Evolutionary conservation across 306 rosid genomes (phyloP).

Genomic region (Glycine soja): DNA sequence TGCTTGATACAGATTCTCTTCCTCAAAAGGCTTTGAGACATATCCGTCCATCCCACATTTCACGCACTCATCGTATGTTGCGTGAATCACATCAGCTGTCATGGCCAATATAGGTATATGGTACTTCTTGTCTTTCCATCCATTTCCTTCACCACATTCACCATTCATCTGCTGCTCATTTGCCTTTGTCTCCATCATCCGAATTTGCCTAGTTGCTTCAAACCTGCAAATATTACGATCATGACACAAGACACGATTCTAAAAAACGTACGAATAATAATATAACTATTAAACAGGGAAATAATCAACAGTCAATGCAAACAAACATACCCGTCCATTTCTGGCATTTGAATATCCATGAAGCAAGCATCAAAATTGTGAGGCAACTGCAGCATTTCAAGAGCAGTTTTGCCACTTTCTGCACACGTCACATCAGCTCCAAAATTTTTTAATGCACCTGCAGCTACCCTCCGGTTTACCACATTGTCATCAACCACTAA

Average conservation of each 20-base stretch:
- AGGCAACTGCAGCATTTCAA: slow-evolving; percentile 81
- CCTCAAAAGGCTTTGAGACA: slow-evolving; percentile 96
- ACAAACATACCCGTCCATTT: slow-evolving; percentile 92
- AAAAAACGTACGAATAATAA: too few relatives aligned
- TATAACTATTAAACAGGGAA: background rate
- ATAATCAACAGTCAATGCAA: background rate
- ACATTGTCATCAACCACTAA: slow-evolving; percentile 92
- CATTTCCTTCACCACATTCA: slow-evolving; percentile 45
- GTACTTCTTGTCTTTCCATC: slow-evolving; percentile 51
- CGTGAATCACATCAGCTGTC: slow-evolving; percentile 98
- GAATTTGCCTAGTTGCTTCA: slow-evolving; percentile 79
- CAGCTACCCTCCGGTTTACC: slow-evolving; percentile 97
- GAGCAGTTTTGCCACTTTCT: slow-evolving; percentile 90
- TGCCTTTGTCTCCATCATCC: slow-evolving; percentile 75
- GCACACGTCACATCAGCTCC: slow-evolving; percentile 89
- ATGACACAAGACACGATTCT: too few relatives aligned
- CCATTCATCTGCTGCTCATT: slow-evolving; percentile 60
- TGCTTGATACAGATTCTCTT: slow-evolving; percentile 90
- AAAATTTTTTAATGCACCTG: slow-evolving; percentile 87
- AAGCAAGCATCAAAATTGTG: slow-evolving; percentile 94
- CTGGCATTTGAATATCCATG: slow-evolving; percentile 99
- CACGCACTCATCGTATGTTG: slow-evolving; percentile 83
- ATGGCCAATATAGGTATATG: slow-evolving; percentile 90
- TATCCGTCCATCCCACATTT: slow-evolving; percentile 96
- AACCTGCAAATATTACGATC: slow-evolving; percentile 59